These are phyloP conservation scores for Gonapodya sp. DNA, from an alignment of 192 early-diverging fungal species.

Conservation along the genomic window DNA sequence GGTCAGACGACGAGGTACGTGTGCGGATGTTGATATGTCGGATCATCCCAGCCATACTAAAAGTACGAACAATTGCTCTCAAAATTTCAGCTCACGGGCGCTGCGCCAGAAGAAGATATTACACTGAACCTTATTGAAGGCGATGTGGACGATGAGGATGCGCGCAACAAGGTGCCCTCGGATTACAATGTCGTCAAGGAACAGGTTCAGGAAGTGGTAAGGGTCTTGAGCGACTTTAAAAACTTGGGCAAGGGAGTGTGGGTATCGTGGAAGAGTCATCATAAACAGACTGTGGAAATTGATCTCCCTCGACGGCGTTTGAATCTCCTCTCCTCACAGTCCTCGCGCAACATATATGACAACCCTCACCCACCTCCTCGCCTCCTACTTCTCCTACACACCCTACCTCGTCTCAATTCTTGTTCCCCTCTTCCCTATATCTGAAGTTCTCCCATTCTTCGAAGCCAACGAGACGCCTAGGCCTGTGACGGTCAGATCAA, in stretches of 20 bases:
- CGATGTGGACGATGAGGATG: slow-evolving; percentile 63
- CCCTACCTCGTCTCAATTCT: background rate
- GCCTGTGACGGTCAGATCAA: slow-evolving; percentile 92
- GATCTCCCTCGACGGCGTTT: slow-evolving; percentile 92
- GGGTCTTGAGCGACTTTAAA: slow-evolving; percentile 82
- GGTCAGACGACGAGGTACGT: slow-evolving; percentile 13
- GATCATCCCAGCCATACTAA: too few species aligned
- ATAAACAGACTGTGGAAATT: slow-evolving; percentile 81
- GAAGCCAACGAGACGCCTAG: slow-evolving; percentile 96
- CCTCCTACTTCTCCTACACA: background rate
- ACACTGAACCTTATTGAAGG: background rate
- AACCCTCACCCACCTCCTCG: slow-evolving; percentile 46
- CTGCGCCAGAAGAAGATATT: background rate
- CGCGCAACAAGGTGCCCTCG: slow-evolving; percentile 39
- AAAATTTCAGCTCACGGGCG: too few species aligned
- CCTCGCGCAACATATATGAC: slow-evolving; percentile 81
- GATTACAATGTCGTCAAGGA: slow-evolving; percentile 69
- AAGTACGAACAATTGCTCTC: too few species aligned
- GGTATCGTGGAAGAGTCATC: slow-evolving; percentile 76
- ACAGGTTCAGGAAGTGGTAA: slow-evolving; percentile 84
- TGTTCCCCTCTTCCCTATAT: background rate
- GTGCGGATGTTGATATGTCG: background rate
- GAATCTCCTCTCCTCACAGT: slow-evolving; percentile 77
- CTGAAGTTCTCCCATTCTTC: slow-evolving; percentile 84
- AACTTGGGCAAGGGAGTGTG: slow-evolving; percentile 65